Evolutionary conservation across 805 yeast genomes (phyloP), one percentile per base, ranked within the genome.

Genomic region (Candida silvicultrix): DNA sequence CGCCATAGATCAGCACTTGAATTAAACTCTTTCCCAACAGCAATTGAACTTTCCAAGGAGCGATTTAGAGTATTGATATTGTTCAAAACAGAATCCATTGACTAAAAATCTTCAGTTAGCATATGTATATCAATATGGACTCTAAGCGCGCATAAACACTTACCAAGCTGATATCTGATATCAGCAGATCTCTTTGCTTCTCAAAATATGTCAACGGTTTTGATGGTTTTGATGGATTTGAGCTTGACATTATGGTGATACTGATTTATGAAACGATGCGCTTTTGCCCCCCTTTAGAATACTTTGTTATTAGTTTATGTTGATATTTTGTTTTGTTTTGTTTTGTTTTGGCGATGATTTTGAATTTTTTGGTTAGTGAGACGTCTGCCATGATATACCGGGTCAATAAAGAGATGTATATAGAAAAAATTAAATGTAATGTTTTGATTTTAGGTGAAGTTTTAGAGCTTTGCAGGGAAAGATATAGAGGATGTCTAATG

Each of bases 21-120:
- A 47, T 84, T 86, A 55, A 85, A 85, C 49, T 83, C 90, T 56
- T 80, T 80, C 1, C 94, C 90, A 3, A 85, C 87, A 20, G 84
- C 83, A 15, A 83, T 73, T 2, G 81, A 76, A 38, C 78, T 80
- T 52, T 82, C 84, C 43, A 85, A 64, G 0, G 89, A 76, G 39
- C 88, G 70, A 58, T 85, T 85, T 48, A 85, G 66, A 19, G 80
- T 73, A 53, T 82, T 83, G 47, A 85, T 62, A 53, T 81, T 81
- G 55, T 78, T 71, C 43, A 83, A 67, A 7, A 84, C 84, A 0
- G 83, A 73, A 53, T 82, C 89, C 76, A 85, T 74, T 11, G 80
- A 68, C n/a, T 25, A n/a, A 7, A 31, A 22, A 8, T 20, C 8
- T 36, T 36, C 19, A n/a, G n/a, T n/a, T n/a, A n/a, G n/a, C n/a